These are phyloP conservation scores for Coemansia sp. DNA, from an alignment of 192 early-diverging fungal genomes.

Conservation along the genomic window DNA sequence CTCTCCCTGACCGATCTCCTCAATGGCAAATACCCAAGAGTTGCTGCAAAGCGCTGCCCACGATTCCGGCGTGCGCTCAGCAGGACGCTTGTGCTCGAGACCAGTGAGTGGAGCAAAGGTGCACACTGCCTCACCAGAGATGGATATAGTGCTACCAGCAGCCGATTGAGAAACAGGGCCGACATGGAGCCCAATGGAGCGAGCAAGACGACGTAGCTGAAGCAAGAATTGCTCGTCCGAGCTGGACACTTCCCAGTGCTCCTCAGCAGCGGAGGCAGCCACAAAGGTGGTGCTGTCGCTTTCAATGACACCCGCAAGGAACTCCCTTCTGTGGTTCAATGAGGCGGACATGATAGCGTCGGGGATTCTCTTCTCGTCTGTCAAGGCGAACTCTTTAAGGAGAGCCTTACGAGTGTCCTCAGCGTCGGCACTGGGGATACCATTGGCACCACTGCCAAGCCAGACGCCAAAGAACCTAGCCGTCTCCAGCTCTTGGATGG, in stretches of 20 bases:
- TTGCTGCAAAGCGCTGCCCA: conserved; percentile 17
- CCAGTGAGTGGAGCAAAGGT: conserved; percentile 11
- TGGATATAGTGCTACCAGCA: conserved; percentile 8
- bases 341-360: conserved; percentile 37
- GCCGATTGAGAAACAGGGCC: conserved; percentile 17
- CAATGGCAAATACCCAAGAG: conserved; percentile 50
- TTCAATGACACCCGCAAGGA: conserved; percentile 48
- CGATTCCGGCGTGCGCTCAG: not conserved
- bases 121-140: conserved; percentile 31
- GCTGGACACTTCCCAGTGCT: conserved; percentile 23
- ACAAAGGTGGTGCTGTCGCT: conserved; percentile 6
- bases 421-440: not conserved
- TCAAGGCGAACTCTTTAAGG: conserved; percentile 4
- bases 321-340: conserved; percentile 30
- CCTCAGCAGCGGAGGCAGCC: not conserved
- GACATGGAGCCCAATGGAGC: conserved; percentile 37
- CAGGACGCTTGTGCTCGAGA: conserved; percentile 19
- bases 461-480: conserved; percentile 40
- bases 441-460: conserved; percentile 20
- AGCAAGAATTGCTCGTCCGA: conserved; percentile 12
- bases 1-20: conserved; percentile 37
- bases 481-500: conserved; percentile 23
- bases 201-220: conserved; percentile 30
- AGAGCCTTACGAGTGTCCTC: conserved; percentile 5
- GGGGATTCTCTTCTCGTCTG: conserved; percentile 19